Base-by-base conservation (phyloP, 2,329 filamentous ascomycete species). In the Coniochaeta prunicola region DNA sequence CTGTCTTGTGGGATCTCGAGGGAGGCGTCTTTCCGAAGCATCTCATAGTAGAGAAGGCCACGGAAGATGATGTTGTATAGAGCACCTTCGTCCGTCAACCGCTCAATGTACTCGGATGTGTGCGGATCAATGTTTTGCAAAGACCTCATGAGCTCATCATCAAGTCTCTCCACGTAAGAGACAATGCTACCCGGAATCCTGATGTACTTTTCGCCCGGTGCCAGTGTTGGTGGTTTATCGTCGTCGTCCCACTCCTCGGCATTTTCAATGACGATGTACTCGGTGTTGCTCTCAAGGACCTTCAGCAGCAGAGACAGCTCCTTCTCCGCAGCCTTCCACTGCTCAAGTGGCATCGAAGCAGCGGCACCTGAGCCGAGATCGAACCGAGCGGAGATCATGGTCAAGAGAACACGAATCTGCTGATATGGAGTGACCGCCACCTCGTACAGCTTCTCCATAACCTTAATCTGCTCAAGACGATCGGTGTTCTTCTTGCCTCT, bases 201-300 rank as follows among this genome's bases (percentile, higher is more conserved):
- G 82, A 96, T 90, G 71, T 93, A 84, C 72, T 85, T 89, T 73
- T 96, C 87, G 63, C 86, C 90, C 24, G 82, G 74, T 59, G 83
- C 84, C 65, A 93, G 80, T 33, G 81, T 81, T 15, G 94, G 94
- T 42, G 87, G 83, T 80, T 97, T 97, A 68, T 99, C 96, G 66
- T 99, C 96, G 69, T 99, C 94, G 66, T 99, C 94, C 94, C 94
- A 97, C 76, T 99, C 94, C 72, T 99, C 94, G 24, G 91, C 94
- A 65, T 85, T 87, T 77, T 99, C 94, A 26, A 94, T 81, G 54
- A 99, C 91, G 57, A 97, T 81, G 71, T 93, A 89, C 64, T 94
- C 86, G 61, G 82, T 81, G 77, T 91, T 91, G 61, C 82, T 76
- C 73, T 96, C 91, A 42, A 99, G 86, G 19, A 92, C 86, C 61